Evolutionary conservation across 140 eudicot species (phyloP).

Genomic region (Oenanthe javanica): DNA sequence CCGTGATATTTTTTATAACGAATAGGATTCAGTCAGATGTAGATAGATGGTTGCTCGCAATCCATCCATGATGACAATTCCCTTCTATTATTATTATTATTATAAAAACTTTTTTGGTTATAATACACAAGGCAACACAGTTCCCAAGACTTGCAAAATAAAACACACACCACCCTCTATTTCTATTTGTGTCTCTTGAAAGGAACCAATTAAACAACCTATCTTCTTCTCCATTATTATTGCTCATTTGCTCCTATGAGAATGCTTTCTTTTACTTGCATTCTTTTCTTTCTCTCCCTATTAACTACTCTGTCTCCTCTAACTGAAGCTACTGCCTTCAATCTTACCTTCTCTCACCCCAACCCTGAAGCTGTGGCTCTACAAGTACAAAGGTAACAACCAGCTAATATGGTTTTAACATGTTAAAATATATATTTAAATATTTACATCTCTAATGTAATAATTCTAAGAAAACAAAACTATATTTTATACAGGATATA

Average conservation of each 20-base stretch:
- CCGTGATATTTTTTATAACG: no score
- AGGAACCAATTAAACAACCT: slow-evolving; percentile 1
- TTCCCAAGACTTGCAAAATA: slow-evolving; percentile 11
- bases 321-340: slow-evolving; percentile 27
- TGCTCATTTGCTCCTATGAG: slow-evolving; percentile 1
- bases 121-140: slow-evolving; percentile 13
- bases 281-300: slow-evolving; percentile 43
- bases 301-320: slow-evolving; percentile 31
- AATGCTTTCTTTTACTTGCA: slow-evolving; percentile 49
- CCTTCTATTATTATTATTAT: no score
- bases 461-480: no score
- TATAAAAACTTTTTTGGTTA: background rate
- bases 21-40: no score
- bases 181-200: background rate
- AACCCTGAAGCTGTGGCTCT: slow-evolving; percentile 75
- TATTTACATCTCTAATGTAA: no score
- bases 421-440: no score
- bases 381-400: slow-evolving; percentile 17
- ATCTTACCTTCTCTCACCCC: slow-evolving; percentile 80
- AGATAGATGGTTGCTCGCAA: no score
- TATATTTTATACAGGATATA: no score
- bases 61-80: no score
- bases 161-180: background rate
- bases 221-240: background rate
- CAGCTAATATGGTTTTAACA: no score